Evolutionary conservation across 768 basidiomycete species (phyloP).

Genomic region (Glaciozyma martinii): DNA sequence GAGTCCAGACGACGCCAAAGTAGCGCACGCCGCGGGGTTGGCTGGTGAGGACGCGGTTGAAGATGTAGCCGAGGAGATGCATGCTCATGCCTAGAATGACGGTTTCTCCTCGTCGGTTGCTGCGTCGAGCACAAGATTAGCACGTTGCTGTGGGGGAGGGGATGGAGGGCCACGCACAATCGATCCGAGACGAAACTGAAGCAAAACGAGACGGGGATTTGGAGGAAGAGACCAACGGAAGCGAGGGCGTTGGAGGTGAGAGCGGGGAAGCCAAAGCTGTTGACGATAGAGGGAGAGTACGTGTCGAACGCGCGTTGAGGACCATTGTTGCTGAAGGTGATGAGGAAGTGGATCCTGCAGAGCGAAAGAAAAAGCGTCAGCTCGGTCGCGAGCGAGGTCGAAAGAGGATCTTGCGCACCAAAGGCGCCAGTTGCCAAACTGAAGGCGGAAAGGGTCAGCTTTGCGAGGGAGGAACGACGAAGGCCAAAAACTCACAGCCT

Average conservation of each 20-base stretch:
- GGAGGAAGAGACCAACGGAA: conserved; percentile 31
- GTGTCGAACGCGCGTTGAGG: conserved; percentile 21
- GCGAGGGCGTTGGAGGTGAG: conserved; percentile 37
- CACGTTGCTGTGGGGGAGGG: not conserved
- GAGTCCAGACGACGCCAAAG: conserved; percentile 27
- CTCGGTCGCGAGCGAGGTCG: conserved; percentile 24
- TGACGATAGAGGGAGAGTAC: conserved; percentile 30
- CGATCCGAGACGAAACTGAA: conserved; percentile 32
- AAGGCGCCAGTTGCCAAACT: no score
- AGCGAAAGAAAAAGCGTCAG: conserved; percentile 22
- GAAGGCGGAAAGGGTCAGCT: conserved; percentile 32
- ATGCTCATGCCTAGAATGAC: no score
- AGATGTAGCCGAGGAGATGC: no score
- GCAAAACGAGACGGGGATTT: conserved; percentile 8
- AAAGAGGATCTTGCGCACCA: conserved; percentile 6
- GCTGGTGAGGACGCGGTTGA: conserved; percentile 21
- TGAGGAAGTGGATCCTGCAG: conserved; percentile 23
- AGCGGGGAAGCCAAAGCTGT: conserved; percentile 27
- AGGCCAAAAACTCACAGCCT: no score
- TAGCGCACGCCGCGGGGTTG: conserved; percentile 21
- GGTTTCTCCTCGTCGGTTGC: conserved; percentile 17
- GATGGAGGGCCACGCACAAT: not conserved
- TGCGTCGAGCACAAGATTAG: no score
- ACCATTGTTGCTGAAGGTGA: conserved; percentile 22
- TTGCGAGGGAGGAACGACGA: conserved; percentile 11